Base-by-base conservation (phyloP, 2,329 filamentous ascomycete genomes). In the Balansia obtecta region DNA sequence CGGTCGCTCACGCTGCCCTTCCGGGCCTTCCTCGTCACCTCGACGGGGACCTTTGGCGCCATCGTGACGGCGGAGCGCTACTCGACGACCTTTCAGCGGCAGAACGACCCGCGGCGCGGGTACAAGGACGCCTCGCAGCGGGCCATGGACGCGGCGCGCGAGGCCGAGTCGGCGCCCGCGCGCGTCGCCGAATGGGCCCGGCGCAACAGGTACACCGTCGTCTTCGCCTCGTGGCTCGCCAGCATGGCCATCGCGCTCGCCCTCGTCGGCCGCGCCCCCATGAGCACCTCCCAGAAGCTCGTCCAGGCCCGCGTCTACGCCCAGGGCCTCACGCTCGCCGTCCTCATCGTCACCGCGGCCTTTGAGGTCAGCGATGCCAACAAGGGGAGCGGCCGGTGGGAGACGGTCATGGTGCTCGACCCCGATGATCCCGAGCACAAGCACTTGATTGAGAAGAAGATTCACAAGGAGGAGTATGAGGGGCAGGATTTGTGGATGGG, bases 231-330 rank as follows among this genome's bases (percentile, higher is more conserved):
- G 20, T 96, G 90, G 90, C 68, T 91, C 13, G 85, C 84, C 39
- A 82, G 82, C 60, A 91, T 96, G 82, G 81, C 76, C 52, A 68
- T 83, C 41, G 83, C 87, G 4, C 78, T 93, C 57, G 80, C 75
- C 50, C 65, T 94, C 32, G 88, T 96, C 55, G 81, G 85, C 62
- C 80, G 88, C 55, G 88, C 88, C 65, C 82, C 79, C 56, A 74
- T 95, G 45, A 80, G 77, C 46, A 83, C 81, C 2, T 71, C 78
- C 53, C 90, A 96, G 74, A 95, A 95, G 76, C 72, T 96, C 20
- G 90, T 96, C 15, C 90, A 96, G 75, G 90, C 89, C 22, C 84
- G 90, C 78, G 85, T 96, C 56, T 95, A 95, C 69, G 90, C 90
- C 3, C 90, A 96, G 72, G 88, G 86, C 6, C 72, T 95, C 59